phyloP scores from a whole-genome alignment of 1,284 basidiomycete genomes.

The Boletellus deceptivus region DNA sequence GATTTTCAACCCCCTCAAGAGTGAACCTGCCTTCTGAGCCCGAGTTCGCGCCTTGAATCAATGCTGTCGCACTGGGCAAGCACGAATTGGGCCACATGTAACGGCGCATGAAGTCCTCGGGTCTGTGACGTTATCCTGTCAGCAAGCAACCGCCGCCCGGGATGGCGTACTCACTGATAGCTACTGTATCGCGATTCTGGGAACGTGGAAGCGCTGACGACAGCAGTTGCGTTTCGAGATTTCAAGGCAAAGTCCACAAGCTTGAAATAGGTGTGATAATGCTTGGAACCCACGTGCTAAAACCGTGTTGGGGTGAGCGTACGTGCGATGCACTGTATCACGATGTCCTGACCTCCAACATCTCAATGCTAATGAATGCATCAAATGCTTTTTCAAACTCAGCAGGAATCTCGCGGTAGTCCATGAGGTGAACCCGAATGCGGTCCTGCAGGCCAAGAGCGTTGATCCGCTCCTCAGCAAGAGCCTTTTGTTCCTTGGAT shows the following conservation, averaged over 20 bases:
- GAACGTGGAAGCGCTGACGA: slow-evolving; percentile 82
- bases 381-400: slow-evolving; percentile 81
- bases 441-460: slow-evolving; percentile 67
- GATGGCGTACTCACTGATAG: slow-evolving; percentile 55
- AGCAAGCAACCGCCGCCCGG: slow-evolving; percentile 3
- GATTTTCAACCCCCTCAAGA: slow-evolving; percentile 85
- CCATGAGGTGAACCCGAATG: slow-evolving; percentile 83
- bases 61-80: slow-evolving; percentile 75
- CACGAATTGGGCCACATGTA: slow-evolving; percentile 95
- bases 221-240: slow-evolving; percentile 61
- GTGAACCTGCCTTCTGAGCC: slow-evolving; percentile 73
- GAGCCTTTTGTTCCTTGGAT: slow-evolving; percentile 80
- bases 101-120: slow-evolving; percentile 87
- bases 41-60: slow-evolving; percentile 63
- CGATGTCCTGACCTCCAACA: slow-evolving; percentile 70
- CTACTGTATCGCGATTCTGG: slow-evolving; percentile 72
- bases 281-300: slow-evolving; percentile 68
- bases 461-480: slow-evolving; percentile 80
- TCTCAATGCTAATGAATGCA: slow-evolving; percentile 86
- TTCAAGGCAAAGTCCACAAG: slow-evolving; percentile 82
- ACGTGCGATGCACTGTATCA: not conserved
- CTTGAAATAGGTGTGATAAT: slow-evolving; percentile 75
- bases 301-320: slow-evolving; percentile 10
- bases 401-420: slow-evolving; percentile 79
- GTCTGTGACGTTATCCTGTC: slow-evolving; percentile 38